Percentiles rank a stretch among this genome's conserved stretches.
phyloP scores from a whole-genome alignment of 148 eudicot species.

The Silene conica region DNA sequence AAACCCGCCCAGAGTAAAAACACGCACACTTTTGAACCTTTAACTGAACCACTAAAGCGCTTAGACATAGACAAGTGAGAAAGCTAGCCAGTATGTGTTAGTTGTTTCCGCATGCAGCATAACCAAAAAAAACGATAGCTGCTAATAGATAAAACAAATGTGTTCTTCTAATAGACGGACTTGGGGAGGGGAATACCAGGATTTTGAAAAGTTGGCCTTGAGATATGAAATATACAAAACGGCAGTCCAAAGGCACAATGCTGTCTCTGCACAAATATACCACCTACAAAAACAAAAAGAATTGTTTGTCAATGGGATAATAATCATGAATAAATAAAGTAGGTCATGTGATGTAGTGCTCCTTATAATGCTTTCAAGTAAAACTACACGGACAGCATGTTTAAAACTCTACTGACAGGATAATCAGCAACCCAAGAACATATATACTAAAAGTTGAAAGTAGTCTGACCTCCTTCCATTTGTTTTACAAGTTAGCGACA shows the following conservation, averaged over 20 bases:
- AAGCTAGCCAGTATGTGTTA: neutral
- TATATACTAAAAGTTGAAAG: neutral
- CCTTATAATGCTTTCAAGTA: neutral
- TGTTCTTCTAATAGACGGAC: neutral
- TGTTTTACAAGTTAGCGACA: neutral
- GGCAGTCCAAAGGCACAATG: slow-evolving; percentile 82
- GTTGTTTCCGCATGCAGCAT: neutral
- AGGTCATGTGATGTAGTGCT: neutral
- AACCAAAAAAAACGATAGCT: neutral
- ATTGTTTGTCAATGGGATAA: neutral
- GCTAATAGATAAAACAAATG: neutral
- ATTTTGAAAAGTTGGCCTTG: slow-evolving; percentile 52
- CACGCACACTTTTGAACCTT: neutral
- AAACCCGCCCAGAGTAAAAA: neutral
- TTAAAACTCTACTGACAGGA: neutral
- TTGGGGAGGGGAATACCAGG: slow-evolving; percentile 48
- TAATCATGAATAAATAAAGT: slow-evolving; percentile 1
- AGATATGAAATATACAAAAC: slow-evolving; percentile 66
- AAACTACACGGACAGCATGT: neutral
- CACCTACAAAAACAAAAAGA: slow-evolving; percentile 51
- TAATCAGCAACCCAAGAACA: neutral
- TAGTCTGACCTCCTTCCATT: slow-evolving; percentile 4
- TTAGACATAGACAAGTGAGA: neutral
- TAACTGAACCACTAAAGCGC: neutral
- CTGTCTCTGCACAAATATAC: slow-evolving; percentile 84